phyloP scores from a whole-genome alignment of 2,329 filamentous ascomycete species.

The Scortechinia acanthostroma region DNA sequence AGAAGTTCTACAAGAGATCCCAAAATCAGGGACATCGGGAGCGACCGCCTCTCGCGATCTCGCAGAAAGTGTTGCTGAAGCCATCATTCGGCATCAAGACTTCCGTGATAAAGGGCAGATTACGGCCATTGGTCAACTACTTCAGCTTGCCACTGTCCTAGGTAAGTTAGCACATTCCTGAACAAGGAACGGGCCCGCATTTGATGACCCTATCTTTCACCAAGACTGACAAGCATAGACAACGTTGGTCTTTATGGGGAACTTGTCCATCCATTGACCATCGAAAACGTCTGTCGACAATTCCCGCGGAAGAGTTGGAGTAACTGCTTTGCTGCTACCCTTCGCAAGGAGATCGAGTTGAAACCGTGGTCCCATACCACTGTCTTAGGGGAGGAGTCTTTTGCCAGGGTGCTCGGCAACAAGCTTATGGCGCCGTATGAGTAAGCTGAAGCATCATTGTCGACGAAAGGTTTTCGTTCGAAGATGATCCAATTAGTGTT shows the following conservation, averaged over 20 bases:
- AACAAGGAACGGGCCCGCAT: too few relatives aligned
- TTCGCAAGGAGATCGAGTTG: conserved; percentile 1
- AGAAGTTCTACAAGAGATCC: not conserved
- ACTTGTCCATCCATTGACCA: not conserved
- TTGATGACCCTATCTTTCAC: too few relatives aligned
- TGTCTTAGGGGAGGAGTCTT: not conserved
- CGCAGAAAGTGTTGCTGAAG: conserved; percentile 1
- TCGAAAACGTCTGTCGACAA: not conserved
- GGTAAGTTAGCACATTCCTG: conserved; percentile 3
- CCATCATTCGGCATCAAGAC: conserved; percentile 3
- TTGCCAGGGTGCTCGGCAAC: not conserved
- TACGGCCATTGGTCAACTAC: not conserved
- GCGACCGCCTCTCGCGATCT: not conserved
- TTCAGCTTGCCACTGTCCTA: conserved; percentile 3
- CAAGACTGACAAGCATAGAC: too few relatives aligned
- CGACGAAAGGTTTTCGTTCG: too few relatives aligned
- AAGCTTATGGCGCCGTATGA: not conserved
- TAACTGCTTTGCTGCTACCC: conserved; percentile 1
- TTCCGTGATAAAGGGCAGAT: not conserved
- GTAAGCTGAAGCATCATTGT: too few relatives aligned
- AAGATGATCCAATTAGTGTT: too few relatives aligned
- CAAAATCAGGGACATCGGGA: not conserved
- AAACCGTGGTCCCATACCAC: conserved; percentile 6
- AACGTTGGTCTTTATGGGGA: not conserved
- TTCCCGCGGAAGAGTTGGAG: conserved; percentile 3